Conservation (phyloP, 225 moss, liverwort and hornwort species). For the Straminergon stramineum region DNA sequence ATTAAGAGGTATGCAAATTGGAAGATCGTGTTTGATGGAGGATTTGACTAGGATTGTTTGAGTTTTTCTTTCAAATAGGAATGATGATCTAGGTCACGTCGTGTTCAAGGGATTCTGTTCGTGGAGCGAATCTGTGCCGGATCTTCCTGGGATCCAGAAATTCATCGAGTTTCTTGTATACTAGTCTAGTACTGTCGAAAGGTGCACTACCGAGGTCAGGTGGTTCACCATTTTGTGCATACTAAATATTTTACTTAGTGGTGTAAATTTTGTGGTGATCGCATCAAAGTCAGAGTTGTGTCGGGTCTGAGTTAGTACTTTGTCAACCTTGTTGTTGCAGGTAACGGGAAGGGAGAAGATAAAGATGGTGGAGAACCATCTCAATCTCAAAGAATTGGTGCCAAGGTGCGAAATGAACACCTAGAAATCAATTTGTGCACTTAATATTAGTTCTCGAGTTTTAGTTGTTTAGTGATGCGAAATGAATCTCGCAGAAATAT, state of each 20-base stretch:
- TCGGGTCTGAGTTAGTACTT: not conserved
- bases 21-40: not conserved
- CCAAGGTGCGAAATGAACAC: constrained; percentile 7
- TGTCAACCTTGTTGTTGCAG: constrained; percentile 7
- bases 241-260: not conserved
- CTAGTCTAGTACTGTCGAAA: not conserved
- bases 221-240: not conserved
- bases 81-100: not conserved
- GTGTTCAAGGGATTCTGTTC: not conserved
- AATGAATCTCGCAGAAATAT: not conserved
- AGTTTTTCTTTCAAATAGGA: not conserved
- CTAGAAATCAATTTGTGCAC: not conserved
- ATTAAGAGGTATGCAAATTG: constrained; percentile 18
- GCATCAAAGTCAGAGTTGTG: not conserved
- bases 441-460: not conserved
- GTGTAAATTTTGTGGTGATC: not conserved
- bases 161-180: not conserved
- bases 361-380: constrained; percentile 30
- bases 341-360: constrained; percentile 24
- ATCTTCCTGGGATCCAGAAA: not conserved
- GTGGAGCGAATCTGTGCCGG: not conserved
- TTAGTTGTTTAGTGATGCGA: not conserved
- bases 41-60: not conserved
- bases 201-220: not conserved
- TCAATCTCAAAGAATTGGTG: constrained; percentile 10